Evolutionary conservation across 164 flowering plant species (phyloP).

Genomic region (Protea cynaroides): DNA sequence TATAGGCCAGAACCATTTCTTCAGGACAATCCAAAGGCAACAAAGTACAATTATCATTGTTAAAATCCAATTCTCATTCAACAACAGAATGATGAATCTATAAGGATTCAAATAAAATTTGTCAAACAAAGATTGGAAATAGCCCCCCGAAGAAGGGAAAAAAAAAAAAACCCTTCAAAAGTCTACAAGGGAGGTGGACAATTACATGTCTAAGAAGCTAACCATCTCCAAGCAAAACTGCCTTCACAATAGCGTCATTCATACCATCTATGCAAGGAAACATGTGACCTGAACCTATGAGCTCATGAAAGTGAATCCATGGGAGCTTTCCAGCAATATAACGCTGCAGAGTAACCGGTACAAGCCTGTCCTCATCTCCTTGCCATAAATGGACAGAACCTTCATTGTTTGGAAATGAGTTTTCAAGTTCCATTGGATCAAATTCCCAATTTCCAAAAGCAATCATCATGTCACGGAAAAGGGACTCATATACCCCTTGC

Average conservation of each 20-base stretch:
- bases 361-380: conserved; percentile 56
- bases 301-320: conserved; percentile 70
- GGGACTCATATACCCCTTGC: conserved; percentile 60
- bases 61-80: background rate
- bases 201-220: background rate
- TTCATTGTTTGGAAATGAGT: conserved; percentile 51
- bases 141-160: too few relatives aligned
- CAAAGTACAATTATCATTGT: too few relatives aligned
- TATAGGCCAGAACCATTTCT: too few relatives aligned
- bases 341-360: conserved; percentile 47
- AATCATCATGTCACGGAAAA: conserved; percentile 45
- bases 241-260: conserved; percentile 16
- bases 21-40: too few relatives aligned
- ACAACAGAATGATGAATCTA: background rate
- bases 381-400: conserved; percentile 79
- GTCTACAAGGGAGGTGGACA: background rate
- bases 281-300: conserved; percentile 52
- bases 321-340: conserved; percentile 48
- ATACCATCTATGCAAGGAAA: conserved; percentile 38
- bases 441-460: conserved; percentile 80
- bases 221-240: conserved; percentile 15
- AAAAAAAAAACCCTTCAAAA: background rate
- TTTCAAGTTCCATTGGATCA: conserved; percentile 50
- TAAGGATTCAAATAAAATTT: background rate
- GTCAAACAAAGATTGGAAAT: background rate